Percentiles rank a stretch among this genome's conserved stretches.
phyloP scores from a whole-genome alignment of 257 asterid species.

The Plantago ovata region DNA sequence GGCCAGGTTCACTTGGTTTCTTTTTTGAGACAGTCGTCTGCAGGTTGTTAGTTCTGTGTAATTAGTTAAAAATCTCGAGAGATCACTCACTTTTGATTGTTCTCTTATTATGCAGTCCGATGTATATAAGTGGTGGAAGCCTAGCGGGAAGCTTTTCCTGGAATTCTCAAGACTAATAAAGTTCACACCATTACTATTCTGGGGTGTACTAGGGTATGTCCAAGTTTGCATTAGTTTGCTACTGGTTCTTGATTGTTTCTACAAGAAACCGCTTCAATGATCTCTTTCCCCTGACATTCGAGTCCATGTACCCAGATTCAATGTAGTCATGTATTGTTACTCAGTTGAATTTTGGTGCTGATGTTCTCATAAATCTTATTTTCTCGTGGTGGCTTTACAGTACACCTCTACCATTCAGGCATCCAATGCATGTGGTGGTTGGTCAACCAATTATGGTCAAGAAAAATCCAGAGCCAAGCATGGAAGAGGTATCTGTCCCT shows the following conservation, averaged over 20 bases:
- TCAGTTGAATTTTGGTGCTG: neutral
- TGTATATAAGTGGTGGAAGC: constrained; percentile 94
- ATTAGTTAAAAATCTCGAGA: neutral
- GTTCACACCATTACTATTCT: constrained; percentile 75
- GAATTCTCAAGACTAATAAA: constrained; percentile 73
- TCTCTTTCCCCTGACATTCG: no score
- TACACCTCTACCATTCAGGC: constrained; percentile 75
- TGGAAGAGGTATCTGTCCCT: constrained; percentile 60
- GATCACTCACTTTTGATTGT: constrained; percentile 19
- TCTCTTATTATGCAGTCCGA: constrained; percentile 46
- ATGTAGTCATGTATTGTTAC: no score
- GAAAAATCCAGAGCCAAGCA: constrained; percentile 68
- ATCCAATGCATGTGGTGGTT: constrained; percentile 88
- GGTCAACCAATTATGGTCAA: constrained; percentile 70
- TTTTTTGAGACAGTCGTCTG: constrained; percentile 5
- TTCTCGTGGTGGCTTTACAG: constrained; percentile 38
- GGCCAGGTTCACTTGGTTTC: constrained; percentile 69
- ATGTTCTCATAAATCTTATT: neutral
- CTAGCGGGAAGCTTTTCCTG: constrained; percentile 56
- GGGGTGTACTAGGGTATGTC: constrained; percentile 92
- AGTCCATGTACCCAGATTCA: no score
- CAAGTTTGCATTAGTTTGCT: constrained; percentile 12
- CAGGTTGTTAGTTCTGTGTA: neutral
- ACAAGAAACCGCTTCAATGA: neutral
- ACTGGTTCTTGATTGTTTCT: constrained; percentile 13